Conservation (phyloP, 257 asterid genomes). For the Cinchona pubescens region DNA sequence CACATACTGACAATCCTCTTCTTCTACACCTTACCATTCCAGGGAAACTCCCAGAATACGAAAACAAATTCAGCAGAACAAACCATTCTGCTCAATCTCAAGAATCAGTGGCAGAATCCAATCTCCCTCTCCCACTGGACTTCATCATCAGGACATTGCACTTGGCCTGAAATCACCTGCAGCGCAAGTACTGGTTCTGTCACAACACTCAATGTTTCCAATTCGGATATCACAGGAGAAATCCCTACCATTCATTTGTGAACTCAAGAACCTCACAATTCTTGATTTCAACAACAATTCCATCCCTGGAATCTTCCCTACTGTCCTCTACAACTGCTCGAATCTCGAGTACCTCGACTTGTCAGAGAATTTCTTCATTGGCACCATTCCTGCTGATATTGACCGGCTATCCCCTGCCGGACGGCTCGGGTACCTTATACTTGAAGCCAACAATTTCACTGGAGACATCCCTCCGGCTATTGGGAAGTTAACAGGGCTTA, state of each 20-base stretch:
- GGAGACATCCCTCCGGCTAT: constrained; percentile 61
- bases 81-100: no score
- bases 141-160: constrained; percentile 51
- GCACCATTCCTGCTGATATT: constrained; percentile 54
- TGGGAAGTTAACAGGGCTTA: constrained; percentile 48
- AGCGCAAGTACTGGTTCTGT: constrained; percentile 41
- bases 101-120: constrained; percentile 55
- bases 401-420: constrained; percentile 40
- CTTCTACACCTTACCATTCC: constrained; percentile 35
- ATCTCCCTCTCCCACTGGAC: constrained; percentile 60
- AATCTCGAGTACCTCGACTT: constrained; percentile 51
- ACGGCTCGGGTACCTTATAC: constrained; percentile 33
- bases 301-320: constrained; percentile 26
- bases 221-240: constrained; percentile 8
- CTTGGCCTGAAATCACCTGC: constrained; percentile 75
- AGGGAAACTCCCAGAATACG: constrained; percentile 44
- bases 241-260: constrained; percentile 29
- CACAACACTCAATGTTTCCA: constrained; percentile 18
- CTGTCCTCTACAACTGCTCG: constrained; percentile 23
- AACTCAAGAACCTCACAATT: constrained; percentile 26
- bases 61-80: constrained; percentile 35
- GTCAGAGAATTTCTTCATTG: constrained; percentile 45
- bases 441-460: constrained; percentile 50
- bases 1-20: constrained; percentile 23
- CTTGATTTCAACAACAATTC: constrained; percentile 19